Evolutionary conservation across 805 yeast genomes (phyloP).

Genomic region (Metschnikowia similis): DNA sequence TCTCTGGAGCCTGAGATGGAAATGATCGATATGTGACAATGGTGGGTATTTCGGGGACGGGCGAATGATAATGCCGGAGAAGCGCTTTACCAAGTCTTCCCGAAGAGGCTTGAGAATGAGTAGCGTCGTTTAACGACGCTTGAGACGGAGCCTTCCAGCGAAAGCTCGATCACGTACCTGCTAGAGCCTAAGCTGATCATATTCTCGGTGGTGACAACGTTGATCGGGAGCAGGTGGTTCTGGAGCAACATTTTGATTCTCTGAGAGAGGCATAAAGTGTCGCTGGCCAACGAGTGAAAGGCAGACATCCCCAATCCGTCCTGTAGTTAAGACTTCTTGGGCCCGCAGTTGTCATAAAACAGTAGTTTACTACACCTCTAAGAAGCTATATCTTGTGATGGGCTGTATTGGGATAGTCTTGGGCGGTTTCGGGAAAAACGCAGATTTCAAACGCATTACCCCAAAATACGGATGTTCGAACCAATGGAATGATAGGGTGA

Average conservation of each 20-base stretch:
- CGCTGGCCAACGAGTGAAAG: conserved; percentile 14
- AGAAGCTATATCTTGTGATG: conserved; percentile 21
- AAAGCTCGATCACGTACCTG: conserved; percentile 35
- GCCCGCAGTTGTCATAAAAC: conserved; percentile 22
- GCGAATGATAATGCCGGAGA: conserved; percentile 38
- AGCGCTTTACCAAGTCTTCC: conserved; percentile 32
- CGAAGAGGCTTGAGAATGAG: conserved; percentile 42
- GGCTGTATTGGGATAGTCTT: not conserved
- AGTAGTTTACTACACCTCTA: conserved; percentile 43
- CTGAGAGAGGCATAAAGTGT: conserved; percentile 16
- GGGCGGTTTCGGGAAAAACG: no score
- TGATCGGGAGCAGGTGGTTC: conserved; percentile 24
- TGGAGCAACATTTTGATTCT: conserved; percentile 25
- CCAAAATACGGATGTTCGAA: not conserved
- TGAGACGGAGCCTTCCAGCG: conserved; percentile 11
- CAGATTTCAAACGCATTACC: no score
- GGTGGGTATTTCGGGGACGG: conserved; percentile 46
- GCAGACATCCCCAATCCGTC: conserved; percentile 15
- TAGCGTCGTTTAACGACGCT: conserved; percentile 40
- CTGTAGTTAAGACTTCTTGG: conserved; percentile 7
- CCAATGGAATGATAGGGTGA: no score
- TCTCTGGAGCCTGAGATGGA: conserved; percentile 37
- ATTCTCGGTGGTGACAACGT: conserved; percentile 34
- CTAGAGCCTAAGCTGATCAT: conserved; percentile 33
- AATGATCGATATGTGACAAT: conserved; percentile 39